Evolutionary conservation across 495 filamentous ascomycete species (phyloP).

Genomic region (Podospora pseudopauciseta): DNA sequence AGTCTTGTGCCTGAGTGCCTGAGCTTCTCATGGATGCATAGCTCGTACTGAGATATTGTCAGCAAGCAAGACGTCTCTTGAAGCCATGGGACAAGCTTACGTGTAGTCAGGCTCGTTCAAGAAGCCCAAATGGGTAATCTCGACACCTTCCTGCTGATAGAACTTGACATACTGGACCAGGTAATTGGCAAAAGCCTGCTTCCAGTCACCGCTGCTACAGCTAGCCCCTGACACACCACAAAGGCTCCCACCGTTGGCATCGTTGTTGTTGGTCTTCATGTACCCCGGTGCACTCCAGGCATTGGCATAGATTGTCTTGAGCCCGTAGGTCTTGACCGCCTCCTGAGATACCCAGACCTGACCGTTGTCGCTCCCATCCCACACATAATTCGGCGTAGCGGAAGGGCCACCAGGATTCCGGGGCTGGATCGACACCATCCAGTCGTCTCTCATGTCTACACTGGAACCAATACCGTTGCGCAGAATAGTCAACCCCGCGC

Average conservation of each 20-base stretch:
- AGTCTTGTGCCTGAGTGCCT: slow-evolving; percentile 50
- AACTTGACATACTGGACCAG: slow-evolving; percentile 49
- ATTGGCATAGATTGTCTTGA: slow-evolving; percentile 52
- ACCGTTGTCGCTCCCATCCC: slow-evolving; percentile 45
- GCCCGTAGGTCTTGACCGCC: slow-evolving; percentile 43
- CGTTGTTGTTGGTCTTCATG: slow-evolving; percentile 56
- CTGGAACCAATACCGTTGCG: slow-evolving; percentile 54
- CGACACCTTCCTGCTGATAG: slow-evolving; percentile 46
- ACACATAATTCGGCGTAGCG: slow-evolving; percentile 36
- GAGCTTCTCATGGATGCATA: slow-evolving; percentile 44
- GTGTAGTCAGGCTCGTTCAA: slow-evolving; percentile 48
- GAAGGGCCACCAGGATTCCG: slow-evolving; percentile 39
- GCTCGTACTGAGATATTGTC: slow-evolving; percentile 29
- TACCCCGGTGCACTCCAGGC: slow-evolving; percentile 55
- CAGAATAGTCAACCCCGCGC: slow-evolving; percentile 51
- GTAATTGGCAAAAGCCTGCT: slow-evolving; percentile 54
- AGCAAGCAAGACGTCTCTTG: slow-evolving; percentile 1
- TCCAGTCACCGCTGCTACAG: slow-evolving; percentile 53
- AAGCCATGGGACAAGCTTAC: slow-evolving; percentile 18
- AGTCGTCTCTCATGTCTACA: slow-evolving; percentile 34
- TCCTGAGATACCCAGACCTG: slow-evolving; percentile 51
- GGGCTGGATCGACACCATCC: slow-evolving; percentile 46
- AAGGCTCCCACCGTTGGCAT: slow-evolving; percentile 49
- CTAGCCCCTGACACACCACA: slow-evolving; percentile 46
- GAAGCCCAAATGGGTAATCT: slow-evolving; percentile 49